Percentiles rank a stretch among this genome's conserved stretches.
Conservation (phyloP, 345 rosid genomes). For the Sonneratia alba region DNA sequence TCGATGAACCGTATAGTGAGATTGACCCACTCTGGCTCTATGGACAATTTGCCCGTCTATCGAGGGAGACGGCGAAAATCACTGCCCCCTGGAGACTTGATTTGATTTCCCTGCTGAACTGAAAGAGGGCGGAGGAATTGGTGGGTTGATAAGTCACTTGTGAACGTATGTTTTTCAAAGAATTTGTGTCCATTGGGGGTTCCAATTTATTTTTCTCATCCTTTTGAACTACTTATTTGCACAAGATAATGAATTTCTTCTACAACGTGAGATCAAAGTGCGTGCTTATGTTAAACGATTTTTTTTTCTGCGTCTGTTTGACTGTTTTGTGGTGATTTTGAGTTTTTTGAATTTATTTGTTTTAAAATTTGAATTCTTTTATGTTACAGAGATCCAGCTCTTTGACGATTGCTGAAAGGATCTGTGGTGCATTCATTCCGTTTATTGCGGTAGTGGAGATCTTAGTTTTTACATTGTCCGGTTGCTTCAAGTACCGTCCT, state of each 20-base stretch:
- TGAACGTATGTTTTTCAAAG: too few species aligned
- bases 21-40: neutral
- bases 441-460: conserved; percentile 41
- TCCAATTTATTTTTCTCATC: neutral
- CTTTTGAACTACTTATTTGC: neutral
- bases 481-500: conserved; percentile 34
- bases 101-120: neutral
- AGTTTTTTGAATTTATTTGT: neutral
- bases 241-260: neutral
- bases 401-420: conserved; percentile 46
- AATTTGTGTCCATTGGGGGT: too few species aligned
- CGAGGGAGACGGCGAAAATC: neutral
- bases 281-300: neutral
- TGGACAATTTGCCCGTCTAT: neutral
- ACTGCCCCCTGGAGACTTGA: neutral
- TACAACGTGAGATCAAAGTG: neutral
- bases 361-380: neutral
- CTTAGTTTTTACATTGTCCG: conserved; percentile 22
- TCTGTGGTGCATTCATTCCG: conserved; percentile 59
- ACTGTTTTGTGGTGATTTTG: neutral
- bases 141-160: neutral
- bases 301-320: neutral
- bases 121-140: neutral
- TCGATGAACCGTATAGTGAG: neutral
- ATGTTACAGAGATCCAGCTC: conserved; percentile 41